A percentile compares a stretch with the other conserved stretches of the same genome.
Evolutionary conservation across 345 rosid species (phyloP).

Genomic region (Salix caprea): DNA sequence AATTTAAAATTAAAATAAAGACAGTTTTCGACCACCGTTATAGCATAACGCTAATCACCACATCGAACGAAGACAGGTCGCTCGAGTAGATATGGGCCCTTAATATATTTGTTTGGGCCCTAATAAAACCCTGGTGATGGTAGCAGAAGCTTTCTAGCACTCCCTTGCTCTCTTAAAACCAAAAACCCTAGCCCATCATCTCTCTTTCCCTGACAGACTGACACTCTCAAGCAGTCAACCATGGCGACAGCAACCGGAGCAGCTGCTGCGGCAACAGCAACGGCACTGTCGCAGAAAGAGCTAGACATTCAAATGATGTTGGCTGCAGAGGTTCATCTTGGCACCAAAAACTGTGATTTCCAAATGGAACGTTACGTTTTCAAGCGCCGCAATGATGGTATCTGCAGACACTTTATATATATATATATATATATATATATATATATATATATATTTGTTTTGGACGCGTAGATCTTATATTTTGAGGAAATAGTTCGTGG

Average conservation of each 20-base stretch:
- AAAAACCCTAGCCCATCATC: neutral
- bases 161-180: neutral
- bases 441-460: neutral
- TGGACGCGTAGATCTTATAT: neutral
- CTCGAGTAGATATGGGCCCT: neutral
- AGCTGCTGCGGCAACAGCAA: slow-evolving; percentile 6
- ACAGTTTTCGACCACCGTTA: too few relatives aligned
- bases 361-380: slow-evolving; percentile 94
- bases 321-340: slow-evolving; percentile 89
- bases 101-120: neutral
- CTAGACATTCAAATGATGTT: slow-evolving; percentile 83
- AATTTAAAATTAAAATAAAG: too few relatives aligned
- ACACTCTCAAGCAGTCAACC: neutral
- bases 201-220: neutral
- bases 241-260: neutral
- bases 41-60: neutral
- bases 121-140: neutral
- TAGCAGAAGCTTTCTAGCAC: neutral
- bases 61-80: neutral
- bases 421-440: too few relatives aligned
- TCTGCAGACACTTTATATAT: neutral
- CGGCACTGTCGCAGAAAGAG: slow-evolving; percentile 57
- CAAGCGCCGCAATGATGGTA: slow-evolving; percentile 94
- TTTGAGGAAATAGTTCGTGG: too few relatives aligned
- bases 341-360: slow-evolving; percentile 83